phyloP scores from a whole-genome alignment of 441 rosid genomes.

The Manihot esculenta region DNA sequence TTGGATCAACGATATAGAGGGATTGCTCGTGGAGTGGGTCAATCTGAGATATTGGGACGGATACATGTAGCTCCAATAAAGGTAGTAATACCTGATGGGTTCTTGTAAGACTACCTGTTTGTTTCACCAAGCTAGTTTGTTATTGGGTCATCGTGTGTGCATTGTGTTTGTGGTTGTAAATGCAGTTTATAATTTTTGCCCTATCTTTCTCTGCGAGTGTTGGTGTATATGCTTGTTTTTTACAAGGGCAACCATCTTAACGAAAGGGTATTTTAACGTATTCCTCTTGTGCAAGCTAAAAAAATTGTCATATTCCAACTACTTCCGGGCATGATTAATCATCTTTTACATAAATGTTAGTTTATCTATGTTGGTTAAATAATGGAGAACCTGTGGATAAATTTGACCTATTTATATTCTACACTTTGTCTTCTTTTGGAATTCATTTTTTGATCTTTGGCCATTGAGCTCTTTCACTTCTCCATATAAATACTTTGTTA shows the following conservation, averaged over 20 bases:
- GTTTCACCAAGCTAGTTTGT: not conserved
- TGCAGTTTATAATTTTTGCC: not conserved
- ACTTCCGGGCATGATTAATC: not conserved
- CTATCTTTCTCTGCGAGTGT: not conserved
- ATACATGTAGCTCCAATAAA: conserved; percentile 97
- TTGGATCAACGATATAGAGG: conserved; percentile 90
- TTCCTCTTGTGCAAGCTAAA: not conserved
- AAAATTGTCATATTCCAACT: not conserved
- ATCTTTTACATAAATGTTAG: not conserved
- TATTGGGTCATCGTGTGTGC: not conserved
- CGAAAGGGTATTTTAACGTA: not conserved
- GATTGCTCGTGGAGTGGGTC: conserved; percentile 98
- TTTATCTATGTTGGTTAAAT: not conserved
- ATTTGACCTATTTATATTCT: not conserved
- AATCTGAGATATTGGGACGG: conserved; percentile 92
- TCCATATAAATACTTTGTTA: not conserved
- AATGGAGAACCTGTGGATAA: not conserved
- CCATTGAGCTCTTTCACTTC: not conserved
- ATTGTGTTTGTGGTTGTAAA: not conserved
- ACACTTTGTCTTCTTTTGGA: not conserved
- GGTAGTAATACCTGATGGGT: conserved; percentile 36
- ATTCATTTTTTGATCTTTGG: not conserved
- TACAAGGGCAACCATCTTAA: not conserved
- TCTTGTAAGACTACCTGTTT: not conserved
- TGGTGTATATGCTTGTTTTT: not conserved